Evolutionary conservation across 176 grass and related monocot genomes (phyloP), one percentile per base, ranked within the genome.

Genomic region (Triticum timopheevii): DNA sequence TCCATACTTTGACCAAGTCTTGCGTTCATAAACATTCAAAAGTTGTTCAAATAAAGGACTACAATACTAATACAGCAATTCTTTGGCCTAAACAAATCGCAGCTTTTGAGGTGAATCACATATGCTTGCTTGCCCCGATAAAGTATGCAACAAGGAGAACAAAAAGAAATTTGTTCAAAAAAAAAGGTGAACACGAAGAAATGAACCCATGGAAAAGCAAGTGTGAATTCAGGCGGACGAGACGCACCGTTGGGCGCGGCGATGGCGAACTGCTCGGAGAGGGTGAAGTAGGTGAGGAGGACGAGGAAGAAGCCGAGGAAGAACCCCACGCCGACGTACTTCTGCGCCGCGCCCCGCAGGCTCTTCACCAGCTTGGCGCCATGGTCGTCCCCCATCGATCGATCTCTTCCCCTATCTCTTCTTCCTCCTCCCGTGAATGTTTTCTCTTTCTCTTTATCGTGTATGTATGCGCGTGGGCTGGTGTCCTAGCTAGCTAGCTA

Each of bases 251-350:
- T 95, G 52, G 91, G 91, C 2, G 90, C 88, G 6, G 86, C 73
- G 85, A 95, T 94, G 17, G 90, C 34, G 72, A 94, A 93, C 86
- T 90, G 92, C 80, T 94, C 89, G 70, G 89, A 94, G 58, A 88
- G 34, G 13, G 94, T 85, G 92, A 94, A 94, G 88, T 97, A 97
- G 0, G 92, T 88, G 63, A 94, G 87, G 16, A 94, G 84, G 9
- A 97, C 92, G 33, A 94, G 82, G 90, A 94, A 97, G 91, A 93
- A 97, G 24, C 94, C 94, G 12, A 97, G 87, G 69, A 97, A 23
- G 79, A 96, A 96, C 1, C 80, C 90, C 0, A 87, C 73, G 61
- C 94, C 90, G 69, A 93, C 38, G 58, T 93, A 87, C 79, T 91
- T 95, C 28, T 95, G 88, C 23, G 84, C 86, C 8, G 86, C 74